Conservation (phyloP, 2,329 filamentous ascomycete species). For the Penicillium italicum region DNA sequence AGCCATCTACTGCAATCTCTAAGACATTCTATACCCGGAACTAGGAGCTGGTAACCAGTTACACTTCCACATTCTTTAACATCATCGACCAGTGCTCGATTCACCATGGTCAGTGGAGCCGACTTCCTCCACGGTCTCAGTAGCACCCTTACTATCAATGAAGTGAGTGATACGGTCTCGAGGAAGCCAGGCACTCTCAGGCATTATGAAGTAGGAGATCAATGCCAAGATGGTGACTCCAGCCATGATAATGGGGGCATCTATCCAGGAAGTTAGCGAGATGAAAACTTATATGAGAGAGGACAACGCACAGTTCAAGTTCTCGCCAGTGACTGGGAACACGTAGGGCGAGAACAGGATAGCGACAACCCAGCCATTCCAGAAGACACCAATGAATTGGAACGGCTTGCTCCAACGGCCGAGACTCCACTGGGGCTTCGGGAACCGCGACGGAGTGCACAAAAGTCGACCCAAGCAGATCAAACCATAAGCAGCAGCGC, state of each 20-base stretch:
- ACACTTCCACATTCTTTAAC: neutral
- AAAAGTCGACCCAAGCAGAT: conserved; percentile 50
- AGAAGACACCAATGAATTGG: conserved; percentile 48
- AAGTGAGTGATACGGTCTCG: conserved; percentile 45
- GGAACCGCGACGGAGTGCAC: conserved; percentile 43
- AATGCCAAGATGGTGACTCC: conserved; percentile 49
- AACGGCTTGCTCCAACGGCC: conserved; percentile 48
- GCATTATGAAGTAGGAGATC: conserved; percentile 49
- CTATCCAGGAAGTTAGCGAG: conserved; percentile 22
- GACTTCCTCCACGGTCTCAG: conserved; percentile 30
- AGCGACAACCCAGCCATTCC: conserved; percentile 52
- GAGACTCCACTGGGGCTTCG: conserved; percentile 42
- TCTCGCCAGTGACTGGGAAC: conserved; percentile 46
- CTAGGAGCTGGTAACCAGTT: neutral
- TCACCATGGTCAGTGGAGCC: conserved; percentile 1
- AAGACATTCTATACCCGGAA: neutral
- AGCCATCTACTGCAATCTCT: neutral
- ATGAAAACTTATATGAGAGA: neutral
- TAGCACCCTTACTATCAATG: conserved; percentile 38
- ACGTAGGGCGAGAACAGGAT: conserved; percentile 47
- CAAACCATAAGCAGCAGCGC: conserved; percentile 51
- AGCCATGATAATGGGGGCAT: conserved; percentile 52
- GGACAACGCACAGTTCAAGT: conserved; percentile 42
- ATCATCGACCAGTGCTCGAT: conserved; percentile 9
- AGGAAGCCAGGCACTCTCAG: conserved; percentile 48